Evolutionary conservation across 306 rosid species (phyloP).

Genomic region (Lathyrus sativus): DNA sequence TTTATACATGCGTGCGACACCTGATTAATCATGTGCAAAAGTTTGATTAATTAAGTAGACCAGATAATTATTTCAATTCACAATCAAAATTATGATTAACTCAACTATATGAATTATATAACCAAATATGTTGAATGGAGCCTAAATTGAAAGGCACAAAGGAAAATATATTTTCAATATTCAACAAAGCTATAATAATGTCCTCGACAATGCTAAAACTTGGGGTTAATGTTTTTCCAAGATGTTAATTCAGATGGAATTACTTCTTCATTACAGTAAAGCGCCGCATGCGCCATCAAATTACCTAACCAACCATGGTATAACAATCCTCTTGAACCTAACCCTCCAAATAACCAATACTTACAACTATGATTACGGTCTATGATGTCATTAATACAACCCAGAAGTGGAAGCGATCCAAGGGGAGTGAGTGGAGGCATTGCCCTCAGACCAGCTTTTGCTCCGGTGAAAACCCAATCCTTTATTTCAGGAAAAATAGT

Average conservation of each 20-base stretch:
- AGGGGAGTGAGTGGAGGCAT: constrained; percentile 85
- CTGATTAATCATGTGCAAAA: no score
- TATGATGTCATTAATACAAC: constrained; percentile 65
- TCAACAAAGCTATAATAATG: not conserved
- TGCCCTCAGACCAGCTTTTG: constrained; percentile 95
- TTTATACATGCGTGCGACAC: no score
- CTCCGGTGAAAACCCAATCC: constrained; percentile 67
- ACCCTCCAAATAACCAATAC: constrained; percentile 90
- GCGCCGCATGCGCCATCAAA: constrained; percentile 74
- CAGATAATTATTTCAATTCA: no score
- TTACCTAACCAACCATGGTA: constrained; percentile 94
- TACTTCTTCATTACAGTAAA: constrained; percentile 59
- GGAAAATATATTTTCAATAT: not conserved
- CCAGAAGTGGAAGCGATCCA: constrained; percentile 91
- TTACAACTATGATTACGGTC: constrained; percentile 48
- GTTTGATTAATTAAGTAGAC: no score
- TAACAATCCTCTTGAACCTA: constrained; percentile 90
- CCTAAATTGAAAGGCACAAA: not conserved
- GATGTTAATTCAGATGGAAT: constrained; percentile 76
- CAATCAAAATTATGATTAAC: no score
- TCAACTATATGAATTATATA: no score
- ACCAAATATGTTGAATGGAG: not conserved
- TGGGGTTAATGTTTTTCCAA: constrained; percentile 55
- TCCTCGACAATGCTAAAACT: constrained; percentile 10
- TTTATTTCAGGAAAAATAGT: constrained; percentile 65